phyloP scores from a whole-genome alignment of 495 filamentous ascomycete genomes.

The Patellaria atrata region DNA sequence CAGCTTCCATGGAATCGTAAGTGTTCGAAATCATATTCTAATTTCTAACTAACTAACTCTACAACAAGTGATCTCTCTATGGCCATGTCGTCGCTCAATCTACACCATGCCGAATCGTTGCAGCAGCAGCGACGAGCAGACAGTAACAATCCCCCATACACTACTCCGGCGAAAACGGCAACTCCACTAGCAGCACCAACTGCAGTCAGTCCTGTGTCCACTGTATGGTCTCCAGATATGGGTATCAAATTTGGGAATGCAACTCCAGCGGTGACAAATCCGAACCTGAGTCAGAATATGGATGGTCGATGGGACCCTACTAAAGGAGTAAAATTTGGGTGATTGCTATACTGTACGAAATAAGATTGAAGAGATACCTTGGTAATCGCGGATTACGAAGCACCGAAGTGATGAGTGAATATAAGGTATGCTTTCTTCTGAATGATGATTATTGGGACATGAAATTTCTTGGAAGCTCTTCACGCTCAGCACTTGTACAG shows the following conservation, averaged over 20 bases:
- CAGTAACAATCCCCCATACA: slow-evolving; percentile 21
- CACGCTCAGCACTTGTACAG: too few relatives aligned
- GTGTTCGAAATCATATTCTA: slow-evolving; percentile 12
- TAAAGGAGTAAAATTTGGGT: slow-evolving; percentile 22
- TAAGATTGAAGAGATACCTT: too few relatives aligned
- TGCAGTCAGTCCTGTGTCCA: slow-evolving; percentile 14
- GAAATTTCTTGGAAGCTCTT: too few relatives aligned
- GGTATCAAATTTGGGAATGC: slow-evolving; percentile 54
- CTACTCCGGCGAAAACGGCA: slow-evolving; percentile 9
- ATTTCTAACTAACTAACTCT: slow-evolving; percentile 10
- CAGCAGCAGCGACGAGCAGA: slow-evolving; percentile 25
- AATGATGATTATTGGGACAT: too few relatives aligned
- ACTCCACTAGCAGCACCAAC: slow-evolving; percentile 19
- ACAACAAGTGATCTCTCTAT: slow-evolving; percentile 43
- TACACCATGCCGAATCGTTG: slow-evolving; percentile 31
- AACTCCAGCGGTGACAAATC: slow-evolving; percentile 7
- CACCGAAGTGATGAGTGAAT: too few relatives aligned
- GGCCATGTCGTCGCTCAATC: slow-evolving; percentile 46
- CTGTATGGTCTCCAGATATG: slow-evolving; percentile 64
- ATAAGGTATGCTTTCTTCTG: too few relatives aligned
- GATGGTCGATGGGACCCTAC: slow-evolving; percentile 22
- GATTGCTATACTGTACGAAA: too few relatives aligned
- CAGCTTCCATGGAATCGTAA: slow-evolving; percentile 58
- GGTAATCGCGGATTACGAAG: too few relatives aligned
- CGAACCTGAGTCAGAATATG: slow-evolving; percentile 8